phyloP scores from a whole-genome alignment of 2,329 filamentous ascomycete species.

The Aspergillus melleus region DNA sequence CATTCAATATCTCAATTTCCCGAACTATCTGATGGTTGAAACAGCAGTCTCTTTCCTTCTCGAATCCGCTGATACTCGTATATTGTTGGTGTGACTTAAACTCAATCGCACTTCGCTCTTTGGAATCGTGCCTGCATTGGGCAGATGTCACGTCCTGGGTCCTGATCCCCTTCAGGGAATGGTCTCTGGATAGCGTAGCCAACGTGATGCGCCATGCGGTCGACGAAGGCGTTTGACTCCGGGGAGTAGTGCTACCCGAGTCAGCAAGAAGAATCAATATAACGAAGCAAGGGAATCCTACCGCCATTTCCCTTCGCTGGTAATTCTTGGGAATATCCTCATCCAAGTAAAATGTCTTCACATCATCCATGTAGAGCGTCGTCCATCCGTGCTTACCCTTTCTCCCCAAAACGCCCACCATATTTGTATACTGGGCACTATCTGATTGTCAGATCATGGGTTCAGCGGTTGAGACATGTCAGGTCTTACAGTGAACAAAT shows the following conservation, averaged over 20 bases:
- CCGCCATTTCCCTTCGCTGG: background rate
- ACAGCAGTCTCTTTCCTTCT: too few species aligned
- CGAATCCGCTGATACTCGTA: too few species aligned
- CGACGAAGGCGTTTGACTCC: background rate
- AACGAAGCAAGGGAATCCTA: background rate
- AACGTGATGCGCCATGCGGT: background rate
- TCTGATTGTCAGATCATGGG: background rate
- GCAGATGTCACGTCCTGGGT: background rate
- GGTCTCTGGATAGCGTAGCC: background rate
- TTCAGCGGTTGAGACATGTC: background rate
- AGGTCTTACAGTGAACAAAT: slow-evolving; percentile 1
- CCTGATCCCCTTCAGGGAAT: background rate
- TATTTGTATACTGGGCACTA: slow-evolving; percentile 6
- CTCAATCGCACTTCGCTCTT: background rate
- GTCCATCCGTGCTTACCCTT: slow-evolving; percentile 2
- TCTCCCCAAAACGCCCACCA: background rate
- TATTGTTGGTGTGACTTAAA: background rate
- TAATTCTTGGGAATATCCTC: slow-evolving; percentile 3
- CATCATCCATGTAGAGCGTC: slow-evolving; percentile 2
- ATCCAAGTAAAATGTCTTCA: slow-evolving; percentile 4
- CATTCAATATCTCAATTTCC: too few species aligned
- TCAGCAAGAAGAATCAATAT: background rate
- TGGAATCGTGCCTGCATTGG: background rate
- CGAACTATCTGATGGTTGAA: too few species aligned
- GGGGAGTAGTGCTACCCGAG: background rate